phyloP scores from a whole-genome alignment of 176 grass and related monocot species.

The Carex scoparia region DNA sequence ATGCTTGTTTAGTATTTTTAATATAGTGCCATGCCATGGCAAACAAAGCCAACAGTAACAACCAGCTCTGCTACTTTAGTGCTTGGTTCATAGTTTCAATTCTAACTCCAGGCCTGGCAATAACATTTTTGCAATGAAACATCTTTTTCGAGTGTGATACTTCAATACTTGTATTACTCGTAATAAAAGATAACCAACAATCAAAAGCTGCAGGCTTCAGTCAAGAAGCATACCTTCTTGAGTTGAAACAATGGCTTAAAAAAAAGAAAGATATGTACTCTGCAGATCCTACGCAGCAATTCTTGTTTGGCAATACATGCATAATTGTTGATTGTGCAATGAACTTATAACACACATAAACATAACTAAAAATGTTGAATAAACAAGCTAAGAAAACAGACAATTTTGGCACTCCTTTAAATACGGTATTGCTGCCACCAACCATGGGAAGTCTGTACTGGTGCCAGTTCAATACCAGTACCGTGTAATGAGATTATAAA shows the following conservation, averaged over 20 bases:
- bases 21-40: not conserved
- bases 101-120: not conserved
- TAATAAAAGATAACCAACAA: not conserved
- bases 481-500: not conserved
- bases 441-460: not conserved
- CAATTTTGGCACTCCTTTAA: not conserved
- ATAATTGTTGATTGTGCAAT: not conserved
- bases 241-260: not conserved
- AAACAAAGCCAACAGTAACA: not conserved
- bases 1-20: not conserved
- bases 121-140: not conserved
- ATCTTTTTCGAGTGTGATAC: not conserved
- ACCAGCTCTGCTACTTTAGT: not conserved
- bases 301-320: not conserved
- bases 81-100: not conserved
- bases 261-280: not conserved
- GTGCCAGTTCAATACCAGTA: not conserved
- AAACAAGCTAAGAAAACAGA: not conserved
- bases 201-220: not conserved
- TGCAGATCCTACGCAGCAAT: not conserved
- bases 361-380: not conserved
- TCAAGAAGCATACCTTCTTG: not conserved
- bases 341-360: not conserved
- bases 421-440: not conserved
- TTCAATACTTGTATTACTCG: not conserved